Evolutionary conservation across 139 green algal genomes (phyloP), one percentile per base, ranked within the genome.

Genomic region (Diplosphaera chodatii): DNA sequence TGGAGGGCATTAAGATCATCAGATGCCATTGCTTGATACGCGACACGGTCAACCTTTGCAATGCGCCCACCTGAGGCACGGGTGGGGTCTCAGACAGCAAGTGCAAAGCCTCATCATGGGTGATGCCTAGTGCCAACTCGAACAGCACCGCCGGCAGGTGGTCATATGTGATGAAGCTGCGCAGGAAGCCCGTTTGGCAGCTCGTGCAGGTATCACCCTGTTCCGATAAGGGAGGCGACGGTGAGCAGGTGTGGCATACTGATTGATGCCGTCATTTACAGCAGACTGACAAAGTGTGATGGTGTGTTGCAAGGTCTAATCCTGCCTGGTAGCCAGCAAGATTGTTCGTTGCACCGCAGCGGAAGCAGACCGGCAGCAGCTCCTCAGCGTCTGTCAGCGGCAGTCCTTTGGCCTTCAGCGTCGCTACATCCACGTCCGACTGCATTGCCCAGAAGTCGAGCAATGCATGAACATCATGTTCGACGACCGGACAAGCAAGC

Each of bases 121-220:
- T 80, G 74, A 94, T 89, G 70, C 79, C 84, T 1, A 55, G 32
- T 41, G 87, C 85, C 29, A 93, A 76, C 67, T 89, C 77, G 76
- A 96, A 93, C 86, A 93, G 84, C 10, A 95, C 75, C 48, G 86
- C 82, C 0, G 90, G 90, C 67, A 96, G 79, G 71, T 85, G 80
- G 74, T 96, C 89, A 71, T 93, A 96, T 0, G 90, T 96, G 15
- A 93, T 63, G 69, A 92, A 93, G 32, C 83, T 91, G n/a, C 85
- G 78, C 32, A 90, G 72, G 78, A 93, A 90, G 31, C 75, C 63
- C 6, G 81, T 75, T 1, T 84, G 84, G 73, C 90, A 96, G 64
- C 41, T 69, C 27, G 55, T 30, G 83, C 89, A 95, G 41, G 78
- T 81, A 69, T 95, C 87, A 1, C 83, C 85, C 76, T 91, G 74